These are phyloP conservation scores for Syzygium aqueum DNA, from an alignment of 345 rosid genomes.

Conservation along the genomic window DNA sequence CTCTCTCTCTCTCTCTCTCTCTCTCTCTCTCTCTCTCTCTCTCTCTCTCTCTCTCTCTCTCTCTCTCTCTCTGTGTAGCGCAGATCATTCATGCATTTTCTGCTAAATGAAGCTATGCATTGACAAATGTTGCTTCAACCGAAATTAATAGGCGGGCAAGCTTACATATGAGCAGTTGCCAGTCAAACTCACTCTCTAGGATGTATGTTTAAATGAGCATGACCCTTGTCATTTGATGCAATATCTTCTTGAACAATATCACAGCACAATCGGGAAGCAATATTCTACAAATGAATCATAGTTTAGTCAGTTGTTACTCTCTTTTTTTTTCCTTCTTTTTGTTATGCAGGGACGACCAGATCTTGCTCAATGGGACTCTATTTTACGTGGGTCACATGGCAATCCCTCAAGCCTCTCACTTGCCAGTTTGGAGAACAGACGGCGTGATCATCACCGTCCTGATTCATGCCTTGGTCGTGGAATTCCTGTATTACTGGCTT, in stretches of 20 bases:
- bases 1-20: background rate
- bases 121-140: background rate
- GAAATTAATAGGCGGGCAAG: background rate
- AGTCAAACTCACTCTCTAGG: background rate
- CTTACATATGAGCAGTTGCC: background rate
- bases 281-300: background rate
- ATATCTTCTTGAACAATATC: background rate
- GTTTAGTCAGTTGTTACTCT: background rate
- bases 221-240: background rate
- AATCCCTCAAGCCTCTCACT: constrained; percentile 1
- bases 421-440: constrained; percentile 55
- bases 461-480: constrained; percentile 56
- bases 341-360: constrained; percentile 39
- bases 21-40: background rate
- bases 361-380: constrained; percentile 18
- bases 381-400: constrained; percentile 5
- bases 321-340: background rate
- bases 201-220: background rate
- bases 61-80: background rate
- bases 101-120: background rate
- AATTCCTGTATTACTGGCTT: constrained; percentile 70
- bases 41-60: background rate
- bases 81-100: background rate
- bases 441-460: constrained; percentile 24
- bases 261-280: background rate